Percentiles rank a stretch among this genome's conserved stretches.
Evolutionary conservation across 2,329 filamentous ascomycete genomes (phyloP).

Genomic region (Xylaria sp.): DNA sequence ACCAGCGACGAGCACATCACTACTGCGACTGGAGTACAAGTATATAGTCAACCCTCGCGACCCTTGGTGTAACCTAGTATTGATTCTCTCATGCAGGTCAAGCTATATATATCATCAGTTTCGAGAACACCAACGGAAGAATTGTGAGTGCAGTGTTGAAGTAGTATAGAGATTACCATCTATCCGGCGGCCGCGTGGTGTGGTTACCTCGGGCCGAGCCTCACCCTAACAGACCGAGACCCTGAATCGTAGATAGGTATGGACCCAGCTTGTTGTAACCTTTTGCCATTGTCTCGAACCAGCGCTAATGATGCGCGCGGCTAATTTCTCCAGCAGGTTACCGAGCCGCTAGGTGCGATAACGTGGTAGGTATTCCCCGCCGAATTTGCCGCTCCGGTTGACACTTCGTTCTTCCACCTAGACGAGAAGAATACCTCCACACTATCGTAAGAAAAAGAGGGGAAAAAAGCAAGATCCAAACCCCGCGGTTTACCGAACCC

Average conservation of each 20-base stretch:
- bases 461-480: too few relatives aligned
- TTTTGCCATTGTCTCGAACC: not conserved
- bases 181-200: not conserved
- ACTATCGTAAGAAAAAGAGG: too few relatives aligned
- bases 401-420: too few relatives aligned
- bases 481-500: too few relatives aligned
- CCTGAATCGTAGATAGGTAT: constrained; percentile 16
- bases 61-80: not conserved
- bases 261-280: not conserved
- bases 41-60: not conserved
- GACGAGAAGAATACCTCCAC: too few relatives aligned
- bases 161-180: not conserved
- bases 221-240: constrained; percentile 8
- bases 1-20: not conserved
- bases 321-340: too few relatives aligned
- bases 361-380: too few relatives aligned
- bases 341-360: too few relatives aligned
- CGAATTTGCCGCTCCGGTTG: too few relatives aligned
- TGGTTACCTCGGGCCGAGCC: constrained; percentile 32
- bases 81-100: not conserved
- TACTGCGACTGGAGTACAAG: too few relatives aligned
- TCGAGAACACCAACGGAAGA: not conserved
- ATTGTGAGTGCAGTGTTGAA: not conserved
- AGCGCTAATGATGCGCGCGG: not conserved
- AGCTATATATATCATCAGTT: not conserved